phyloP scores from a whole-genome alignment of 805 yeast species.

The Yarrowia divulgata region DNA sequence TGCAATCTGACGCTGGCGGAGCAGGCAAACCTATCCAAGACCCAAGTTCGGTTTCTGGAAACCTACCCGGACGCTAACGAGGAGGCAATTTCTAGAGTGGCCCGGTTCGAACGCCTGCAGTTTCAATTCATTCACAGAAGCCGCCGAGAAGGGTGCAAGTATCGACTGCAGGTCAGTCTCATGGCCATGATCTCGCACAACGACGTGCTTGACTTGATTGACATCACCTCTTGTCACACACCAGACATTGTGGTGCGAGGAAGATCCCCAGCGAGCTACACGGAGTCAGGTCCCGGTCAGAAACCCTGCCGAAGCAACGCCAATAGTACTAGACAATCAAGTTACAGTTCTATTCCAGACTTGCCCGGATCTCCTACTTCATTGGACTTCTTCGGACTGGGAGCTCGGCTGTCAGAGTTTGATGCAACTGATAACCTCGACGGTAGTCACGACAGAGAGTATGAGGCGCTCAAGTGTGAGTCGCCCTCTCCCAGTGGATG shows the following conservation, averaged over 20 bases:
- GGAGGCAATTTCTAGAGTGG: constrained; percentile 18
- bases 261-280: constrained; percentile 34
- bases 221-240: constrained; percentile 8
- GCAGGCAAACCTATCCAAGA: constrained; percentile 3
- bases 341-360: not conserved
- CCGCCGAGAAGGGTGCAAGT: constrained; percentile 36
- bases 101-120: constrained; percentile 35
- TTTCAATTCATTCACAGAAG: constrained; percentile 34
- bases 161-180: constrained; percentile 24
- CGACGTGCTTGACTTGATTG: constrained; percentile 1
- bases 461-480: constrained; percentile 1
- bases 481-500: not conserved
- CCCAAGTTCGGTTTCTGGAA: constrained; percentile 15
- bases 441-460: not conserved
- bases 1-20: constrained; percentile 11
- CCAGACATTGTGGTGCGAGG: constrained; percentile 29
- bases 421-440: constrained; percentile 12
- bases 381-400: constrained; percentile 19
- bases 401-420: constrained; percentile 5
- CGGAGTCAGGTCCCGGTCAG: not conserved
- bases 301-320: not conserved
- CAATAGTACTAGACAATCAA: not conserved
- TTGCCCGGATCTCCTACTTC: not conserved
- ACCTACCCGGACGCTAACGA: constrained; percentile 16
- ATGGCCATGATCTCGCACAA: constrained; percentile 25